phyloP scores from a whole-genome alignment of 768 basidiomycete genomes.

The Suillus variegatus region DNA sequence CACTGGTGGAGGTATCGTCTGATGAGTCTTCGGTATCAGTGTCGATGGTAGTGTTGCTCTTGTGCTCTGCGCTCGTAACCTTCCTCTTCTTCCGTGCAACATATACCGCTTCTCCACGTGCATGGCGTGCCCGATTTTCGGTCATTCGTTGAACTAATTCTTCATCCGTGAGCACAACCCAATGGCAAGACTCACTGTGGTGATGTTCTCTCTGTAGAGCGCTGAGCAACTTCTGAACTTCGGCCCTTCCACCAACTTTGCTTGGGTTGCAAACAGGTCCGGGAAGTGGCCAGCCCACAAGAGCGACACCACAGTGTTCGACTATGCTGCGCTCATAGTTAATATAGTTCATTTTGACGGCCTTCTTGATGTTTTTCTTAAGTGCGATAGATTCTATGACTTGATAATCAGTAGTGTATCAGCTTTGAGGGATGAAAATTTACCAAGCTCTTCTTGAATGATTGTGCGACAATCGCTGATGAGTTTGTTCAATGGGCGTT shows the following conservation, averaged over 20 bases:
- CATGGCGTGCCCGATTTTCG: too few species aligned
- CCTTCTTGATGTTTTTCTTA: not conserved
- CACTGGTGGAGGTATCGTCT: too few species aligned
- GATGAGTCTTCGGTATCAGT: too few species aligned
- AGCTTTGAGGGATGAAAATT: not conserved
- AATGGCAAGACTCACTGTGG: not conserved
- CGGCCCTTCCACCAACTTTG: conserved; percentile 1
- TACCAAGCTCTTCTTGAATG: conserved; percentile 10
- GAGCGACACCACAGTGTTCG: not conserved
- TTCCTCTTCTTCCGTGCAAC: too few species aligned
- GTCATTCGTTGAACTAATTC: not conserved
- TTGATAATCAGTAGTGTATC: too few species aligned
- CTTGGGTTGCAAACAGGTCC: not conserved
- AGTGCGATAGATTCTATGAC: not conserved
- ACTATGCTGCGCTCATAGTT: conserved; percentile 14
- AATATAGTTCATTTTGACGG: conserved; percentile 9
- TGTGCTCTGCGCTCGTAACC: too few species aligned
- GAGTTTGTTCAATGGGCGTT: conserved; percentile 6
- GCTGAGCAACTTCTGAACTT: conserved; percentile 4
- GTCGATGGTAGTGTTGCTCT: too few species aligned
- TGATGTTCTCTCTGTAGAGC: not conserved
- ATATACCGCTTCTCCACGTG: too few species aligned
- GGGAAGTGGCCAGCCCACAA: conserved; percentile 8
- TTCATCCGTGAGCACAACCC: conserved; percentile 3
- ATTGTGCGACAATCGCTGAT: conserved; percentile 7